Evolutionary conservation across 202 grass and related monocot genomes (phyloP).

Genomic region (Schoenoplectus tabernaemontani): DNA sequence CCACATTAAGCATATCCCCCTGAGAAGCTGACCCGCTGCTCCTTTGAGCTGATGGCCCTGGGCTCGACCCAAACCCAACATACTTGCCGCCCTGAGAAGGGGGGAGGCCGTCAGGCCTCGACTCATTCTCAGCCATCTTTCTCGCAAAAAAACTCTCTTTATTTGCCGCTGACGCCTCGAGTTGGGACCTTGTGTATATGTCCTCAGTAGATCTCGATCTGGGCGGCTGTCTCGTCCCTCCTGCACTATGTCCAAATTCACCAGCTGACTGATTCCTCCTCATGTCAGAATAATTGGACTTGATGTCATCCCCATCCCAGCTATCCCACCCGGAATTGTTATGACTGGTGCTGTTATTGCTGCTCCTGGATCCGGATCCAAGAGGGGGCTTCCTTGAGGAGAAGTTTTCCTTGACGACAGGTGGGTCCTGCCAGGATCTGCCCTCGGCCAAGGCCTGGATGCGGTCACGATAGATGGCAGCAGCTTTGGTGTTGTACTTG

Average conservation of each 20-base stretch:
- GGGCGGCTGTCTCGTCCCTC: slow-evolving; percentile 38
- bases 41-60: slow-evolving; percentile 31
- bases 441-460: slow-evolving; percentile 75
- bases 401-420: slow-evolving; percentile 60
- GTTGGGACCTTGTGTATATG: slow-evolving; percentile 59
- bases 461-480: slow-evolving; percentile 68
- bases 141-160: slow-evolving; percentile 80
- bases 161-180: slow-evolving; percentile 63
- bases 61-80: slow-evolving; percentile 79
- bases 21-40: slow-evolving; percentile 36
- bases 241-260: slow-evolving; percentile 31
- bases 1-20: slow-evolving; percentile 64
- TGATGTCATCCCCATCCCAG: slow-evolving; percentile 70
- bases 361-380: slow-evolving; percentile 6
- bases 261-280: slow-evolving; percentile 73
- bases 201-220: slow-evolving; percentile 86
- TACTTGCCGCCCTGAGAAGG: slow-evolving; percentile 94
- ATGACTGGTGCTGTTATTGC: neutral
- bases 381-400: slow-evolving; percentile 59
- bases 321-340: slow-evolving; percentile 59
- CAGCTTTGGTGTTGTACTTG: slow-evolving; percentile 95
- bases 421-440: slow-evolving; percentile 64
- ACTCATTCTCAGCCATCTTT: slow-evolving; percentile 82
- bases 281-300: slow-evolving; percentile 43
- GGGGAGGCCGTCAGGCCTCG: slow-evolving; percentile 68